Evolutionary conservation across 1,284 basidiomycete genomes (phyloP), one percentile per base, ranked within the genome.

Genomic region (Fomitopsis pinicola): DNA sequence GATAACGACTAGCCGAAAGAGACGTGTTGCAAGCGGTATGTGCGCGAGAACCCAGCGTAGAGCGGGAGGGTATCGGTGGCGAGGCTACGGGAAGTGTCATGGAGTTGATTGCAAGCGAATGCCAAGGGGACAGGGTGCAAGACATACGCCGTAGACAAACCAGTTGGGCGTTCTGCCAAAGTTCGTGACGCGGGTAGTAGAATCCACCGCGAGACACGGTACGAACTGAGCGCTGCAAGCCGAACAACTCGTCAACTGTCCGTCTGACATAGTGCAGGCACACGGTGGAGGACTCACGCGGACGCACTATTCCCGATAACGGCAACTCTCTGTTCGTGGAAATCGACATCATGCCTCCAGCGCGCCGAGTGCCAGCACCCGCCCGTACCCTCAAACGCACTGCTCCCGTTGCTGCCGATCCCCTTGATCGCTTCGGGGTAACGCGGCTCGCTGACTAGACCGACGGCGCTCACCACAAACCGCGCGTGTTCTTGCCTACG

Each of bases 121-220:
- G 30, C 30, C 30, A 33, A 33, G 30, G 30, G 30, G 30, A 8
- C 30, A 8, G 8, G 30, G 8, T 33, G 30, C 30, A 33, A 26
- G 3, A 57, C 60, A 14, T 65, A 81, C 81, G 1, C 72, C 69
- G 5, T 77, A 75, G 1, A 80, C 15, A 30, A 78, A 71, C 81
- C 81, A 84, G 54, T 74, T 76, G 0, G 79, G 76, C 2, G 78
- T 79, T 14, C 80, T 75, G 65, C 76, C 77, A 64, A 82, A 82
- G 44, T 83, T 76, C 0, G 75, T 72, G 28, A 85, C 72, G 36
- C 75, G 61, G 1, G 78, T 73, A 2, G 66, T 69, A 10, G 77
- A 73, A 50, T 78, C 77, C 58, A 79, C 65, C 0, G 77, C 70
- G 28, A 84, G 78, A 5, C 70, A 63, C 1, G 82, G 81, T 5